Conservation (phyloP, 1,284 basidiomycete genomes). For the Tilletia walkeri region DNA sequence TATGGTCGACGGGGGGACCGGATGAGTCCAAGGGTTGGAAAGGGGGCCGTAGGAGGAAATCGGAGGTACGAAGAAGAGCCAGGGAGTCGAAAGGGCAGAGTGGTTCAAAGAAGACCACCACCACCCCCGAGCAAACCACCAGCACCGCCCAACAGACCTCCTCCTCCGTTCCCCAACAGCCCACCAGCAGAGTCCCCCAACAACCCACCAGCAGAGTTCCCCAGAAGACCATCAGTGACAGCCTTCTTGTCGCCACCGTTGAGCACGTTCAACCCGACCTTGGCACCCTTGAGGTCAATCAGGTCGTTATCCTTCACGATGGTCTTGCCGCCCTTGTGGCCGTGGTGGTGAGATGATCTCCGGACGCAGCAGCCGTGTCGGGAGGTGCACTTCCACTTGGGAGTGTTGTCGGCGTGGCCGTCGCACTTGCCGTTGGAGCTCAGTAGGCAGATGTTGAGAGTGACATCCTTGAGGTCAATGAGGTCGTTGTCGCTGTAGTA, state of each 20-base stretch:
- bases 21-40: no score
- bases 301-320: constrained; percentile 6
- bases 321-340: constrained; percentile 6
- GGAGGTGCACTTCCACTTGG: constrained; percentile 13
- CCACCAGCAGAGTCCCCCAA: no score
- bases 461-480: constrained; percentile 1
- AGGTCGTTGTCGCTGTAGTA: constrained; percentile 14
- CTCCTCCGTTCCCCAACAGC: no score
- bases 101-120: no score
- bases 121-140: no score
- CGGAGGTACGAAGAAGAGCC: no score
- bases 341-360: background rate
- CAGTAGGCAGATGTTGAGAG: constrained; percentile 30
- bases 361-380: constrained; percentile 13
- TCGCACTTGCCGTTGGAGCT: constrained; percentile 31
- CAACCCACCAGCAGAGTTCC: background rate
- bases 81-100: no score
- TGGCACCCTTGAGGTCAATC: background rate
- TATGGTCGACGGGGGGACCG: no score
- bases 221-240: background rate
- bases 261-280: constrained; percentile 4
- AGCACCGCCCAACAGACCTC: no score
- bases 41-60: no score
- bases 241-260: background rate
- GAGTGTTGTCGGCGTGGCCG: constrained; percentile 12